phyloP scores from a whole-genome alignment of 2,329 filamentous ascomycete genomes.

The Hymenoscyphus infarciens region DNA sequence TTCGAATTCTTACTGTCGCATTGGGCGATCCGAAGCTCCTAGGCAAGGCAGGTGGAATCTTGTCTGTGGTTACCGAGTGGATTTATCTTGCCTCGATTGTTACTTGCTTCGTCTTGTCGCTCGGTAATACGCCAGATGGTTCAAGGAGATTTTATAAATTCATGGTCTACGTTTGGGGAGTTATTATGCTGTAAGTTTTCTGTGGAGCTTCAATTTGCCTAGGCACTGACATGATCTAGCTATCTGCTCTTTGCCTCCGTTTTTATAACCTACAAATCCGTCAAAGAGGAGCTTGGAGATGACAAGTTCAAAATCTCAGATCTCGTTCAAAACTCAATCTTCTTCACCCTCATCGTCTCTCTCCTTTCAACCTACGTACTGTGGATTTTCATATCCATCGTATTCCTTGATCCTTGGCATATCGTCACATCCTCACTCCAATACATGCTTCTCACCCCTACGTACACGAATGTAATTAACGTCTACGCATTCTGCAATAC shows the following conservation, averaged over 20 bases:
- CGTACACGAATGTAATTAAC: constrained; percentile 96
- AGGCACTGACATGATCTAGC: constrained; percentile 37
- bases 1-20: constrained; percentile 74
- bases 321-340: constrained; percentile 80
- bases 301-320: constrained; percentile 63
- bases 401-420: constrained; percentile 98
- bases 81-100: constrained; percentile 85
- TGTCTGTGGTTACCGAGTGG: constrained; percentile 93
- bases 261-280: constrained; percentile 83
- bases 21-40: constrained; percentile 66
- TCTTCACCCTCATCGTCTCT: constrained; percentile 89
- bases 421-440: constrained; percentile 91
- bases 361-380: constrained; percentile 87
- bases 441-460: constrained; percentile 89
- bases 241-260: constrained; percentile 91
- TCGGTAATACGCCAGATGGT: constrained; percentile 89
- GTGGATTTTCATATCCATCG: constrained; percentile 81
- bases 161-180: constrained; percentile 93
- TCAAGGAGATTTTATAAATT: constrained; percentile 88
- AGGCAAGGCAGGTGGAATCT: constrained; percentile 69
- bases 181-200: constrained; percentile 75
- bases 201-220: background rate
- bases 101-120: constrained; percentile 86
- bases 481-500: constrained; percentile 98
- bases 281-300: constrained; percentile 64